Evolutionary conservation across 345 rosid genomes (phyloP).

Genomic region (Boechera divaricarpa): DNA sequence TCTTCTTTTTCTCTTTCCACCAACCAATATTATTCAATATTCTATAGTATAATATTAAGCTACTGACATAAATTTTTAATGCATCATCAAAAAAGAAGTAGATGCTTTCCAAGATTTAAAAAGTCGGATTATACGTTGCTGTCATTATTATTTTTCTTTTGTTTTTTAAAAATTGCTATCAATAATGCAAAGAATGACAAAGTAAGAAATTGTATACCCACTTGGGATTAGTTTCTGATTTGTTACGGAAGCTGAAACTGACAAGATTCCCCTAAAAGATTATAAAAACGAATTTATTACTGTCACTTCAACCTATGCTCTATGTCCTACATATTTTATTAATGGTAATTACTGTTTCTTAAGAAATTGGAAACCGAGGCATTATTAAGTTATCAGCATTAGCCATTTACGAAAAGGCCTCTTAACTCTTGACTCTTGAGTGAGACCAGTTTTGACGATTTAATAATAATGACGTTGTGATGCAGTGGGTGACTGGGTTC

Average conservation of each 20-base stretch:
- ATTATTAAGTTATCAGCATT: neutral
- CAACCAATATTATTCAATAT: slow-evolving; percentile 21
- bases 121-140: slow-evolving; percentile 23
- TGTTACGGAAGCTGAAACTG: slow-evolving; percentile 22
- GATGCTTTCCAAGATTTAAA: slow-evolving; percentile 18
- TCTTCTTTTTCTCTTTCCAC: slow-evolving; percentile 14
- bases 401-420: slow-evolving; percentile 1
- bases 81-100: slow-evolving; percentile 11
- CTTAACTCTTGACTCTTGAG: neutral
- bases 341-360: neutral
- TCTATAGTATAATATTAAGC: neutral
- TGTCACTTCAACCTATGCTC: slow-evolving; percentile 5
- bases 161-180: neutral
- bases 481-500: slow-evolving; percentile 93
- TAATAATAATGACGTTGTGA: neutral
- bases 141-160: neutral
- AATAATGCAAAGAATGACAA: slow-evolving; percentile 31
- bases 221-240: slow-evolving; percentile 39
- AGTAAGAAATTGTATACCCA: slow-evolving; percentile 17
- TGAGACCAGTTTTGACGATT: neutral
- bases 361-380: neutral
- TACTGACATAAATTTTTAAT: neutral
- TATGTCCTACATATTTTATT: neutral
- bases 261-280: slow-evolving; percentile 31
- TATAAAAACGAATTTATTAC: neutral